Evolutionary conservation across 768 basidiomycete species (phyloP).

Genomic region (Hygrocybe coccinea): DNA sequence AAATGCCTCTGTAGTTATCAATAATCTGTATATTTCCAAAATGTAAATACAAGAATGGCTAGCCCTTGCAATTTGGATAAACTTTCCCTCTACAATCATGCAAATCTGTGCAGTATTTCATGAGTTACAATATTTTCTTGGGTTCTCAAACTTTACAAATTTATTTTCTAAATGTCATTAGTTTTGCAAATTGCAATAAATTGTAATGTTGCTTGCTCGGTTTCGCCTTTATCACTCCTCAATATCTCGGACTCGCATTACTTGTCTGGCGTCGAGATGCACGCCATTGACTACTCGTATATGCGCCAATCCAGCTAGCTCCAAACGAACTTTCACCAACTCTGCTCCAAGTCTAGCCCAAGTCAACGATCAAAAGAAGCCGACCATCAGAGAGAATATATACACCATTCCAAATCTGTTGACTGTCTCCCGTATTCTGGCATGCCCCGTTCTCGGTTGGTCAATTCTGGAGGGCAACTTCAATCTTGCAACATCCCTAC

Average conservation of each 20-base stretch:
- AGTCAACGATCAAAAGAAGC: conserved; percentile 20
- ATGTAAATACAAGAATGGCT: too few relatives aligned
- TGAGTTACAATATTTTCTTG: too few relatives aligned
- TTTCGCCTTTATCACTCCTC: not conserved
- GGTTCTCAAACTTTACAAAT: too few relatives aligned
- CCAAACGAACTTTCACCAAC: not conserved
- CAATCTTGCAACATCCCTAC: conserved; percentile 69
- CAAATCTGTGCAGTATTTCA: too few relatives aligned
- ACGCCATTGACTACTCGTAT: not conserved
- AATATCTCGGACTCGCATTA: not conserved
- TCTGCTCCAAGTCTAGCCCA: not conserved
- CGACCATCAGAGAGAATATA: conserved; percentile 69
- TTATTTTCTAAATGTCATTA: too few relatives aligned
- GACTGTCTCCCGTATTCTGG: conserved; percentile 79
- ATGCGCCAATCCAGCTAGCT: not conserved
- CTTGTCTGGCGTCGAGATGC: not conserved
- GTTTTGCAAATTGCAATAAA: too few relatives aligned
- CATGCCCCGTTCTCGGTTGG: conserved; percentile 92
- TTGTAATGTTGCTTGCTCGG: not conserved
- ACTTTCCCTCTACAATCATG: too few relatives aligned
- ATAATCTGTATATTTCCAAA: too few relatives aligned
- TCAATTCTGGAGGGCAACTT: conserved; percentile 80
- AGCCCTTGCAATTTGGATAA: too few relatives aligned
- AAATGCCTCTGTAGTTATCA: too few relatives aligned
- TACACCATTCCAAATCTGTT: conserved; percentile 92